Evolutionary conservation across 1,139 yeast genomes (phyloP).

Genomic region (Debaryomyces udenii): DNA sequence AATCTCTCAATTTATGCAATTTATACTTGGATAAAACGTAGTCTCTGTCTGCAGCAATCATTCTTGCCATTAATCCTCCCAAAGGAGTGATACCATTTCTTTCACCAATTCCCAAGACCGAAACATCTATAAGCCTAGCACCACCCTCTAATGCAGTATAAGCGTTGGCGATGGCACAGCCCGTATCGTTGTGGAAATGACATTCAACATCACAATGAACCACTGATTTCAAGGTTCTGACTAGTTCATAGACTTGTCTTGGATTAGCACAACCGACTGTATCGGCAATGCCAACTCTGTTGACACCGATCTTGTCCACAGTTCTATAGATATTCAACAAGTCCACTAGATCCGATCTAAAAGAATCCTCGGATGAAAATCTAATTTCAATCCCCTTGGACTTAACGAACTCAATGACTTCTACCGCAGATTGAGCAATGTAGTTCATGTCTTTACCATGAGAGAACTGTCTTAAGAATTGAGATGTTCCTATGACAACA

Average conservation of each 20-base stretch:
- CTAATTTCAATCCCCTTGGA: conserved; percentile 61
- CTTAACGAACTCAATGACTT: conserved; percentile 60
- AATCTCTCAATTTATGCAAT: conserved; percentile 55
- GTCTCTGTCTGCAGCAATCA: conserved; percentile 63
- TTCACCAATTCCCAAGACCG: conserved; percentile 63
- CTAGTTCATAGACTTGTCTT: conserved; percentile 61
- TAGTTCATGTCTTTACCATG: conserved; percentile 61
- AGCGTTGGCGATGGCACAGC: conserved; percentile 65
- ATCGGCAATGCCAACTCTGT: conserved; percentile 64
- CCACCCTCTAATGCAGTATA: conserved; percentile 67
- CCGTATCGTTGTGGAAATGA: conserved; percentile 65
- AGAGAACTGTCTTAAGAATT: conserved; percentile 53
- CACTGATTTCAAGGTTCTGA: conserved; percentile 58
- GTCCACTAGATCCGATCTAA: conserved; percentile 61
- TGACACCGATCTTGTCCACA: conserved; percentile 60
- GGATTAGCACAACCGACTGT: conserved; percentile 67
- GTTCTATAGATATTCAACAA: conserved; percentile 58
- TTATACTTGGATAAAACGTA: conserved; percentile 60
- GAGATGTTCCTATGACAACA: conserved; percentile 61
- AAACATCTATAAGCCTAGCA: conserved; percentile 58
- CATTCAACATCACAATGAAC: conserved; percentile 61
- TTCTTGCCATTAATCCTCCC: conserved; percentile 65
- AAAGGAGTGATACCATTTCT: conserved; percentile 63
- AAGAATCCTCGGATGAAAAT: conserved; percentile 60
- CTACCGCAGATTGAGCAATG: conserved; percentile 54